Conservation (phyloP, 805 yeast species). For the Ogataea methylovora region DNA sequence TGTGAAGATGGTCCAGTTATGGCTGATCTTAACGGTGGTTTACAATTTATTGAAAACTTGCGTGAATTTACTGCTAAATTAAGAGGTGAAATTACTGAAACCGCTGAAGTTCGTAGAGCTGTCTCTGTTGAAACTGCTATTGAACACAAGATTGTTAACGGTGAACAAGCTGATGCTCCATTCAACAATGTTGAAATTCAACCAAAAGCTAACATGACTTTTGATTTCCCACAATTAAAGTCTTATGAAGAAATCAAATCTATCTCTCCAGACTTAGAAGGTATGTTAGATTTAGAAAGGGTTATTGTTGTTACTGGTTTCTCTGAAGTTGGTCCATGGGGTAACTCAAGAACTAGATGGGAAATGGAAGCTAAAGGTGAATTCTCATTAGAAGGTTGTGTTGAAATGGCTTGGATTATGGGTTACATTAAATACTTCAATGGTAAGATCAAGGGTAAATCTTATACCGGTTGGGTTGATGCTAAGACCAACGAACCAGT, state of each 20-base stretch:
- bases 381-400: constrained; percentile 94
- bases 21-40: constrained; percentile 99
- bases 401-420: constrained; percentile 99
- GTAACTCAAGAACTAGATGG: constrained; percentile 98
- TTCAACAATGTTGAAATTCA: constrained; percentile 69
- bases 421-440: constrained; percentile 93
- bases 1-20: constrained; percentile 92
- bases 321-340: constrained; percentile 99
- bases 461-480: constrained; percentile 97
- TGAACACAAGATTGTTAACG: constrained; percentile 79
- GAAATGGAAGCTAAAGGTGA: constrained; percentile 96
- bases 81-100: constrained; percentile 69
- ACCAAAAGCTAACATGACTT: constrained; percentile 93
- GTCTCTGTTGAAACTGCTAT: constrained; percentile 89
- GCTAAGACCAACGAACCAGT: constrained; percentile 88
- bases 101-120: constrained; percentile 90
- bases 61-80: constrained; percentile 78
- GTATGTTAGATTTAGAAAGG: constrained; percentile 84
- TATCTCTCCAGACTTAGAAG: constrained; percentile 70
- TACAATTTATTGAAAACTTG: constrained; percentile 86
- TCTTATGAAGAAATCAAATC: constrained; percentile 65
- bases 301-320: constrained; percentile 96
- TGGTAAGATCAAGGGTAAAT: constrained; percentile 82
- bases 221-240: constrained; percentile 87
- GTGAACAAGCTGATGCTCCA: constrained; percentile 82